phyloP scores from a whole-genome alignment of 2,329 filamentous ascomycete genomes.

The Blastomyces silverae region DNA sequence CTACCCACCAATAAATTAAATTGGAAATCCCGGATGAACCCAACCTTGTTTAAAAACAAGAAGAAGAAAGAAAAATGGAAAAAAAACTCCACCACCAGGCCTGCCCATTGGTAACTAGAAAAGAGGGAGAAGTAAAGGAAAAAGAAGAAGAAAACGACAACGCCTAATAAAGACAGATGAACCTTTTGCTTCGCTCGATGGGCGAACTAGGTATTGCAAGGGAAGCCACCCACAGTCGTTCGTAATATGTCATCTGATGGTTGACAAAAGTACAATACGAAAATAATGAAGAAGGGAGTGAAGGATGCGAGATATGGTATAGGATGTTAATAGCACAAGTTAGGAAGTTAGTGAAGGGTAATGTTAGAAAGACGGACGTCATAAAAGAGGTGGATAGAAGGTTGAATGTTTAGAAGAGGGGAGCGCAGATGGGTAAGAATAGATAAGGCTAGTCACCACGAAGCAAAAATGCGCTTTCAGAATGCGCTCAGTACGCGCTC shows the following conservation, averaged over 20 bases:
- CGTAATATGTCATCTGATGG: not conserved
- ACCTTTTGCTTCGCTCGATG: not conserved
- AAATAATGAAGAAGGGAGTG: not conserved
- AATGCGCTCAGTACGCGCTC: not conserved
- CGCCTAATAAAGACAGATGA: not conserved
- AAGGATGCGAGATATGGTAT: too few species aligned
- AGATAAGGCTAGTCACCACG: not conserved
- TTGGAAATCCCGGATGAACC: not conserved
- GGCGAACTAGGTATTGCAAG: not conserved
- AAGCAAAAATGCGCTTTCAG: not conserved
- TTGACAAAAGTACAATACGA: conserved; percentile 5
- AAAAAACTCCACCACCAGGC: conserved; percentile 20
- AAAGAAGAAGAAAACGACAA: conserved; percentile 19
- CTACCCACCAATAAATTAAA: conserved; percentile 1
- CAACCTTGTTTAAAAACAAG: conserved; percentile 21
- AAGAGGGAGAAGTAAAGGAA: conserved; percentile 15
- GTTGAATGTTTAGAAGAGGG: not conserved
- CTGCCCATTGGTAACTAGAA: conserved; percentile 13
- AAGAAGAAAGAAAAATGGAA: conserved; percentile 22
- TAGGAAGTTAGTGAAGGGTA: not conserved
- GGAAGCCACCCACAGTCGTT: not conserved
- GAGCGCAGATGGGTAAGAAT: not conserved
- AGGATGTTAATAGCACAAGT: not conserved
- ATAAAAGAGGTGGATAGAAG: not conserved
- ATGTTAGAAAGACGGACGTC: not conserved